Conservation (phyloP, 1,284 basidiomycete genomes). For the Ceratobasidium papillatum region DNA sequence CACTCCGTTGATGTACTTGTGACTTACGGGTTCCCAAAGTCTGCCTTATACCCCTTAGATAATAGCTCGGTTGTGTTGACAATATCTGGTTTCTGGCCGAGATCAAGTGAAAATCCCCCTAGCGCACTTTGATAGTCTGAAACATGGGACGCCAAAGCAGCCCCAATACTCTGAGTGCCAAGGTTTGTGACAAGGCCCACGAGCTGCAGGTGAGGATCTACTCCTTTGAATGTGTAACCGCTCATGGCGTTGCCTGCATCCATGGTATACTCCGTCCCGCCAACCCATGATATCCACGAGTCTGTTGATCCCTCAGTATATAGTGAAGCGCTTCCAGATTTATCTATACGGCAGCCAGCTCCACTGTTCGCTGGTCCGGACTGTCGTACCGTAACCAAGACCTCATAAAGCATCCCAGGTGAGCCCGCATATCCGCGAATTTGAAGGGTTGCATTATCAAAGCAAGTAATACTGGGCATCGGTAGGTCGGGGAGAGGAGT, state of each 20-base stretch:
- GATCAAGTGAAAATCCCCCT: conserved; percentile 61
- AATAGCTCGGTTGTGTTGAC: conserved; percentile 65
- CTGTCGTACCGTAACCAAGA: conserved; percentile 62
- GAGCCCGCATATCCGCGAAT: conserved; percentile 62
- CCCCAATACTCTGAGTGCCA: conserved; percentile 45
- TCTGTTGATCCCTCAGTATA: conserved; percentile 58
- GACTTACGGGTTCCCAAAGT: conserved; percentile 59
- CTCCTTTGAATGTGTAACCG: conserved; percentile 68
- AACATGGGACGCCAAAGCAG: conserved; percentile 54
- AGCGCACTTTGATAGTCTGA: conserved; percentile 60
- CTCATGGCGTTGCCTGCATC: conserved; percentile 64
- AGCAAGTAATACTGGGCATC: conserved; percentile 61
- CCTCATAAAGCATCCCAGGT: conserved; percentile 74
- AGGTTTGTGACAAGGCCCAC: conserved; percentile 53
- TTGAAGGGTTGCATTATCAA: conserved; percentile 63
- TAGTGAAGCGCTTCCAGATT: conserved; percentile 48
- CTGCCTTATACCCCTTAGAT: conserved; percentile 60
- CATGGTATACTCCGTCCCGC: conserved; percentile 72
- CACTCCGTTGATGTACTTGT: not conserved
- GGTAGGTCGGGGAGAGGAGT: conserved; percentile 18
- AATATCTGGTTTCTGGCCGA: conserved; percentile 66
- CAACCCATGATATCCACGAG: conserved; percentile 72
- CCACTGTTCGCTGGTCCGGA: conserved; percentile 52
- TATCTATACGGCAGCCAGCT: conserved; percentile 55
- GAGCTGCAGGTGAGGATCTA: conserved; percentile 65